Conservation (phyloP, 2,329 filamentous ascomycete species). For the Penicillium sp. region DNA sequence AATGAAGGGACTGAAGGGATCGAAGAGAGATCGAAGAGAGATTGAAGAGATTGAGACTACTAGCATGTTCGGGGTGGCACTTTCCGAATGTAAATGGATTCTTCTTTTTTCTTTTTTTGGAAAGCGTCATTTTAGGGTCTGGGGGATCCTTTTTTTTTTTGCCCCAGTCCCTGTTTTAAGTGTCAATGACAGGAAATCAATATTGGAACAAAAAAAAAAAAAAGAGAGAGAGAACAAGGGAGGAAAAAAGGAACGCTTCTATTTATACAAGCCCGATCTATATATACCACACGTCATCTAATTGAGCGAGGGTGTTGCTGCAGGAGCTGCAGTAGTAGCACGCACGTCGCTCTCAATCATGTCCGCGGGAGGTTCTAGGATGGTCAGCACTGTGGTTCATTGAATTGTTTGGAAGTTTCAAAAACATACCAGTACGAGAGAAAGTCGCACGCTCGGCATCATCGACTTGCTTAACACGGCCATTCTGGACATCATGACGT, state of each 20-base stretch:
- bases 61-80: neutral
- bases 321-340: constrained; percentile 42
- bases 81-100: neutral
- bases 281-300: constrained; percentile 36
- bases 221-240: no score
- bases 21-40: no score
- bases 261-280: constrained; percentile 31
- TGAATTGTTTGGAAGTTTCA: neutral
- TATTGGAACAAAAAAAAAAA: neutral
- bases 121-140: neutral
- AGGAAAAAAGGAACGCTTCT: constrained; percentile 19
- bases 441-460: constrained; percentile 43
- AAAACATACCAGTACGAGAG: constrained; percentile 43
- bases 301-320: constrained; percentile 50
- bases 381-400: constrained; percentile 7
- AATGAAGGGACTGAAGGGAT: neutral
- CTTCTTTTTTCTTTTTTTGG: neutral
- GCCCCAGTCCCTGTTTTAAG: neutral
- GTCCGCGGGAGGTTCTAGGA: constrained; percentile 47
- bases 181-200: neutral
- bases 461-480: constrained; percentile 49
- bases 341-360: constrained; percentile 49
- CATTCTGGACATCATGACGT: constrained; percentile 59
- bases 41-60: neutral
- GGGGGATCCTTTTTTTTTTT: neutral